Evolutionary conservation across 306 rosid species (phyloP), one percentile per base, ranked within the genome.

Genomic region (Medicago arabica): DNA sequence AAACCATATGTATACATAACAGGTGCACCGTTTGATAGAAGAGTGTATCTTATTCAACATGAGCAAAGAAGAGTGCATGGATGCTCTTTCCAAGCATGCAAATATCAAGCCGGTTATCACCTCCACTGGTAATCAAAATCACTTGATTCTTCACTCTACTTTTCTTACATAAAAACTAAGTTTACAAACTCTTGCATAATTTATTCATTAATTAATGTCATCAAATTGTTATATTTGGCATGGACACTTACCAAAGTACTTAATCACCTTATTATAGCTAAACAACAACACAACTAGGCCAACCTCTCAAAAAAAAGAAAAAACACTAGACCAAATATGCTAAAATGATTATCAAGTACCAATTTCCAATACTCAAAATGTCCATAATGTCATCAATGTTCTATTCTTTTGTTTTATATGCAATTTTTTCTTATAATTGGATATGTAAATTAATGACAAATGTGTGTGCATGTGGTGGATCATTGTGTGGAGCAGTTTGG

Each of bases 31-130:
- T 64, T 17, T 95, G 73, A 95, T 95, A 7, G 99, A 95, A 76
- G 96, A 90, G 91, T 92, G 99, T 69, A 83, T 95, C 6, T 58
- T 95, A 61, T 95, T 95, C 88, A 89, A 92, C 78, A 92, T 92
- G 99, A 86, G 74, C 88, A 90, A 81, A 80, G 99, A 92, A 85
- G 93, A 95, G 66, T 92, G 99, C 93, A 87, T 88, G 97, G 99
- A 95, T 79, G 96, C 97, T 78, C 96, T 95, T 17, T 90, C 92
- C 50, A 92, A 86, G 72, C 97, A 89, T 80, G 99, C 97, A 79
- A 90, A 92, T 59, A 89, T 95, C 80, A 79, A 90, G 9, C 99
- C 97, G 0, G 77, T 88, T 28, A 87, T 95, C n/a, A 95, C 99
- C 78, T 84, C 97, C 83, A 92, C 96, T 14, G 97, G 97, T 95